Evolutionary conservation across 306 rosid genomes (phyloP).

Genomic region (Abrus precatorius): DNA sequence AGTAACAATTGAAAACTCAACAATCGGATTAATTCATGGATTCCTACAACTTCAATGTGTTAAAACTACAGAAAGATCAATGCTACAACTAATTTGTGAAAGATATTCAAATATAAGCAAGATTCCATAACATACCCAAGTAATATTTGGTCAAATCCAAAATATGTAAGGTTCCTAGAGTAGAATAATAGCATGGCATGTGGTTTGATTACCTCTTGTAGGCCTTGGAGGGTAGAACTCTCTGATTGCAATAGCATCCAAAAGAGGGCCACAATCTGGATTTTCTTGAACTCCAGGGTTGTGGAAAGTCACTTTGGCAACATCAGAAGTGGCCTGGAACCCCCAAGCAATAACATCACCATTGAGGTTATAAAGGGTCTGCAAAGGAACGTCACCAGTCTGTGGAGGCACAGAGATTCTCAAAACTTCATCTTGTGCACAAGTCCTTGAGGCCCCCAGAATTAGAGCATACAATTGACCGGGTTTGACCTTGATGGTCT

Average conservation of each 20-base stretch:
- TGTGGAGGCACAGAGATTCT: conserved; percentile 79
- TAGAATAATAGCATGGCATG: conserved; percentile 2
- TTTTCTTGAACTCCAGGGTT: conserved; percentile 96
- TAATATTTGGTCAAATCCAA: conserved; percentile 5
- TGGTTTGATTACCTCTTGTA: conserved; percentile 70
- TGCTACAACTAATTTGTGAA: background rate
- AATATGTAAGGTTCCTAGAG: background rate
- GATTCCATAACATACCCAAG: background rate
- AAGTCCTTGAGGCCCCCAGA: conserved; percentile 94
- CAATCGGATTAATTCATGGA: conserved; percentile 5
- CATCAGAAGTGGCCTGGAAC: conserved; percentile 59
- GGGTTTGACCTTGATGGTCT: conserved; percentile 70
- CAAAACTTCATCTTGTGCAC: conserved; percentile 95
- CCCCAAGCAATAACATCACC: conserved; percentile 94
- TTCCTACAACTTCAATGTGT: background rate
- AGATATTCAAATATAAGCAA: background rate
- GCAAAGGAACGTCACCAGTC: conserved; percentile 87
- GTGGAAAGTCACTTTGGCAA: conserved; percentile 74
- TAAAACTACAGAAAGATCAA: conserved; percentile 40
- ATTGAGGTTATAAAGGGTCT: conserved; percentile 78
- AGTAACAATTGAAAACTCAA: background rate
- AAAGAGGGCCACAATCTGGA: conserved; percentile 91
- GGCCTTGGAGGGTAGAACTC: conserved; percentile 74
- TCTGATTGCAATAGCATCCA: conserved; percentile 94
- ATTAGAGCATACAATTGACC: conserved; percentile 81